Percentiles rank a stretch among this genome's conserved stretches.
phyloP scores from a whole-genome alignment of 2,329 filamentous ascomycete genomes.

The Aaosphaeria pasadenensis region DNA sequence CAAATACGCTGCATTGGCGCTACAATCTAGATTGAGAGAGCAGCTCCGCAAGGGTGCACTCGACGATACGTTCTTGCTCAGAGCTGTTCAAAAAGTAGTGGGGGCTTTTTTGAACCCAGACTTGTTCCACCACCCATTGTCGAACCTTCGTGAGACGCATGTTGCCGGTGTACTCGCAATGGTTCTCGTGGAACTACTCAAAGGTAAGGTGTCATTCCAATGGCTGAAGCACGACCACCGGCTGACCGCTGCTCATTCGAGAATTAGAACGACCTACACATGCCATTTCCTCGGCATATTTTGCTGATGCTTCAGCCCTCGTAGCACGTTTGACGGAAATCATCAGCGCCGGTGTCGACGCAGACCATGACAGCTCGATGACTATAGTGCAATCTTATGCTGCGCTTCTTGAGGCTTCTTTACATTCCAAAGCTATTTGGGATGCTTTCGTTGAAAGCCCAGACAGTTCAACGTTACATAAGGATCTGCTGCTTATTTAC shows the following conservation, averaged over 20 bases:
- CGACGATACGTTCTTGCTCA: slow-evolving; percentile 29
- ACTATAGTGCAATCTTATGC: slow-evolving; percentile 25
- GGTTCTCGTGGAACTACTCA: slow-evolving; percentile 31
- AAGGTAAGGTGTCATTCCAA: slow-evolving; percentile 19
- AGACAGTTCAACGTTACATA: slow-evolving; percentile 24
- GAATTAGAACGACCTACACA: slow-evolving; percentile 31
- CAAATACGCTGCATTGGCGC: slow-evolving; percentile 29
- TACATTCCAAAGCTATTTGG: slow-evolving; percentile 34
- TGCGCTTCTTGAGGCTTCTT: slow-evolving; percentile 33
- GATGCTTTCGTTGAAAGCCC: slow-evolving; percentile 24
- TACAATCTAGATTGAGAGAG: slow-evolving; percentile 26
- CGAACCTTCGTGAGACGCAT: slow-evolving; percentile 17
- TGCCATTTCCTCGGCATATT: slow-evolving; percentile 30
- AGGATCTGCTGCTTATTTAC: slow-evolving; percentile 27
- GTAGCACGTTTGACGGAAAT: slow-evolving; percentile 30
- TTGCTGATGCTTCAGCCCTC: slow-evolving; percentile 24
- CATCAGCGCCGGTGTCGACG: slow-evolving; percentile 17
- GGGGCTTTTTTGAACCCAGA: slow-evolving; percentile 25
- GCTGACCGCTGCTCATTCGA: slow-evolving; percentile 12
- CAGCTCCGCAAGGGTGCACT: slow-evolving; percentile 27
- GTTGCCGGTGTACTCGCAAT: slow-evolving; percentile 26
- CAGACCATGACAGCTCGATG: slow-evolving; percentile 8
- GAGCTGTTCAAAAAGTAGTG: slow-evolving; percentile 27
- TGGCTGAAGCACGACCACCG: slow-evolving; percentile 4
- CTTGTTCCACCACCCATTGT: slow-evolving; percentile 19